These are phyloP conservation scores for Marsdenia floribunda DNA, from an alignment of 257 asterid species.

Conservation along the genomic window DNA sequence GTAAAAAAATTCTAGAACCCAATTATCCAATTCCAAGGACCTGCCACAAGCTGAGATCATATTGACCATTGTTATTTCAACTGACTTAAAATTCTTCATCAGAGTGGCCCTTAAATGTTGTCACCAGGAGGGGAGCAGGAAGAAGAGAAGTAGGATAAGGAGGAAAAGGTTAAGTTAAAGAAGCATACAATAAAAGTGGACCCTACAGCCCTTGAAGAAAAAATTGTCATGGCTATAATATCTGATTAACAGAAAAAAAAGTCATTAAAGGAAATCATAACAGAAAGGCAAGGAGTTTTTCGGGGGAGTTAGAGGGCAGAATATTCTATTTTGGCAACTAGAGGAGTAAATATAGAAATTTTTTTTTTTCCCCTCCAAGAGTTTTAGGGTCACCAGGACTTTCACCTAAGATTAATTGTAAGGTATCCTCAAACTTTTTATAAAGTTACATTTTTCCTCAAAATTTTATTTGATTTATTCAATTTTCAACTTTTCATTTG, in stretches of 20 bases:
- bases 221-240: background rate
- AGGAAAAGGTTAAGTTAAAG: background rate
- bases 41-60: constrained; percentile 77
- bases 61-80: constrained; percentile 59
- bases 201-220: background rate
- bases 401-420: background rate
- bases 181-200: background rate
- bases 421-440: background rate
- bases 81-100: constrained; percentile 33
- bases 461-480: background rate
- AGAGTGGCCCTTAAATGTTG: background rate
- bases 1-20: constrained; percentile 34
- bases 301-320: background rate
- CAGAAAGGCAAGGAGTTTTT: background rate
- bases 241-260: background rate
- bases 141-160: background rate
- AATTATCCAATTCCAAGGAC: constrained; percentile 47
- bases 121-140: background rate
- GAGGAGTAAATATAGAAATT: background rate
- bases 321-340: background rate
- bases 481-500: no score
- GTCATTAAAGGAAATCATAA: background rate
- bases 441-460: no score
- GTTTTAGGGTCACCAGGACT: background rate
- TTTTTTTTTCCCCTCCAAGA: background rate